A percentile compares a stretch with the other conserved stretches of the same genome.
phyloP scores from a whole-genome alignment of 2,329 filamentous ascomycete species.

The Fusarium longipes region DNA sequence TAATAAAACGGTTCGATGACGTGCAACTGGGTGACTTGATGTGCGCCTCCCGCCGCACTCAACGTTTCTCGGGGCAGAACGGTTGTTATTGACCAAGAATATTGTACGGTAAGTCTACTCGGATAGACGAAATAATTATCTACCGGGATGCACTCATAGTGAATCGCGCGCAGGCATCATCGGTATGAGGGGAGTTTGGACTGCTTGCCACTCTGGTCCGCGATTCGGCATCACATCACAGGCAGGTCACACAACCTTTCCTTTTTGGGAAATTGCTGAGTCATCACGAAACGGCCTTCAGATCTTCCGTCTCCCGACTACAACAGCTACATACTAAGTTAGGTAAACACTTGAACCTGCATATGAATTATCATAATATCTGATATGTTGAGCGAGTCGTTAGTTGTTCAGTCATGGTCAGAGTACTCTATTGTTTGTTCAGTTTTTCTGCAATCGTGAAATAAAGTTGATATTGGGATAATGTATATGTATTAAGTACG shows the following conservation, averaged over 20 bases:
- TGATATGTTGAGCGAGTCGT: too few species aligned
- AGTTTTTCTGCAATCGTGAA: neutral
- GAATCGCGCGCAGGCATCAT: constrained; percentile 43
- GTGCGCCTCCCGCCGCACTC: constrained; percentile 19
- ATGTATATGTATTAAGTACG: constrained; percentile 8
- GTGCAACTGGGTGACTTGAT: constrained; percentile 27
- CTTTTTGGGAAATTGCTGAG: constrained; percentile 40
- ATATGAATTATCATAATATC: too few species aligned
- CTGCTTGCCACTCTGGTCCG: constrained; percentile 47
- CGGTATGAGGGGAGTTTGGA: constrained; percentile 35
- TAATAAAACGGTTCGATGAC: constrained; percentile 38
- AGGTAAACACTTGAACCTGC: neutral
- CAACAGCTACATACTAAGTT: too few species aligned
- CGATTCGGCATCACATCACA: constrained; percentile 46
- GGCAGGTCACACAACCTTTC: constrained; percentile 36
- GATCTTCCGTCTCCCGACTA: constrained; percentile 40
- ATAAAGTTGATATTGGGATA: neutral
- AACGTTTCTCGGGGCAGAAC: constrained; percentile 9
- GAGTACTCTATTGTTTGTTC: neutral
- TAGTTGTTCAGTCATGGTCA: neutral
- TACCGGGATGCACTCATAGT: constrained; percentile 46
- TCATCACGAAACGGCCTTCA: constrained; percentile 36
- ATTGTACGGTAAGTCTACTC: constrained; percentile 18
- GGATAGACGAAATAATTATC: constrained; percentile 27
- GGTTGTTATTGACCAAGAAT: constrained; percentile 14